Evolutionary conservation across 768 basidiomycete genomes (phyloP), one percentile per base, ranked within the genome.

Genomic region (Dictyophora rubrovolvata): DNA sequence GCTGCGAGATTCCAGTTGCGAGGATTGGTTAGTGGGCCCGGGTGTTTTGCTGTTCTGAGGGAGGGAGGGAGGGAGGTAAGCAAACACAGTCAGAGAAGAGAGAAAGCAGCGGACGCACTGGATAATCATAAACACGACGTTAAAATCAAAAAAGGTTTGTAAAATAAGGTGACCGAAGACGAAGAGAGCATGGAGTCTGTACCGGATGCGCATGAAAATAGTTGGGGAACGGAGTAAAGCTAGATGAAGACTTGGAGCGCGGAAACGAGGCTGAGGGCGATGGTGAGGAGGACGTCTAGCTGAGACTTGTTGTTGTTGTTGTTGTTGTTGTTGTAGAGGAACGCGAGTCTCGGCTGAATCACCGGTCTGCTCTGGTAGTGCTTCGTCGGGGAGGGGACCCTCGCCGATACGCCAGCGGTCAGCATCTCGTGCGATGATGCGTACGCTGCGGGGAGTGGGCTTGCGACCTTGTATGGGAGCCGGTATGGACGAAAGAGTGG

Each of bases 131-230:
- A 84, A 94, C 63, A 86, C 83, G 64, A 85, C 83, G 69, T 93
- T 93, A 70, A 93, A 91, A 67, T 95, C 93, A 69, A 94, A 84
- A 67, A 87, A 93, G 0, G 86, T 83, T 69, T 93, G 90, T 9
- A 89, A 68, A 22, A 83, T 82, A 46, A 90, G 72, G 67, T 89
- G 85, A 18, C 80, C 82, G 68, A 91, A 82, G 6, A 82, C 77
- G 62, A 90, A 69, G 16, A 90, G 46, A n/a, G 86, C 87, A 68
- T 81, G 83, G 35, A 86, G 66, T 66, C 81, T 84, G 70, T 82
- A 91, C 69, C 84, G 83, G 50, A 86, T 65, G 63, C 73, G 80
- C 63, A 79, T 78, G 60, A 69, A 71, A 65, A 69, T 65, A 21
- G 79, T 79, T 1, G 86, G 86, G 66, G 77, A 82, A 62, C 79